Percentiles rank a stretch among this genome's conserved stretches.
These are phyloP conservation scores for Trichomonas tenax DNA, from an alignment of 208 protist genomes.

Conservation along the genomic window DNA sequence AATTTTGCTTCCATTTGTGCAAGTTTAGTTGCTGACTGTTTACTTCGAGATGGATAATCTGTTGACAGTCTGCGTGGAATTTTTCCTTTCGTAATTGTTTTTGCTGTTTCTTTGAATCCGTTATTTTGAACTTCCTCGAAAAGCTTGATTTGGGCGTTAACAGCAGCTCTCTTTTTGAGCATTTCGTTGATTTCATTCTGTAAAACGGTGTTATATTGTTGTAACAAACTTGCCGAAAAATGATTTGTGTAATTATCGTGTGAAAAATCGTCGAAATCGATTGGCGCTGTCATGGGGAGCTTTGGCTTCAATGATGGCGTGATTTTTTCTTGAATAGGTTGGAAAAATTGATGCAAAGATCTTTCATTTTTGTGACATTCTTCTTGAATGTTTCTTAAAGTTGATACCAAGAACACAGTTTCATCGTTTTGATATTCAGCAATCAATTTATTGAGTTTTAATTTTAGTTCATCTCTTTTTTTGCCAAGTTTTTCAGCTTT, in stretches of 20 bases:
- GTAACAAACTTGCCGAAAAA: not conserved
- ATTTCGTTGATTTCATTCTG: not conserved
- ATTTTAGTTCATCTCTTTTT: not conserved
- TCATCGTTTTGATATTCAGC: not conserved
- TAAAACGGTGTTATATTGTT: not conserved
- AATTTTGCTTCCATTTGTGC: not conserved
- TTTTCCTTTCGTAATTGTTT: not conserved
- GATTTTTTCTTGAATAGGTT: not conserved
- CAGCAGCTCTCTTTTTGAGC: not conserved
- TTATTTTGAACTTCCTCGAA: not conserved
- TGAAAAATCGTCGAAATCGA: not conserved
- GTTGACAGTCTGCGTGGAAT: not conserved
- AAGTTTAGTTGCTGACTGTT: not conserved
- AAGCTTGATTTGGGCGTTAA: not conserved
- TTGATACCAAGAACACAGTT: not conserved
- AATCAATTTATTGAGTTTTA: not conserved
- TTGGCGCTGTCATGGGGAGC: not conserved
- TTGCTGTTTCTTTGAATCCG: not conserved
- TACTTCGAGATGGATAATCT: not conserved
- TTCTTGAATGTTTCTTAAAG: not conserved
- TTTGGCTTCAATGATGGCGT: not conserved
- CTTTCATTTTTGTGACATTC: not conserved
- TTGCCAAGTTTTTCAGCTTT: not conserved
- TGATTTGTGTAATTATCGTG: not conserved
- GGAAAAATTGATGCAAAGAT: not conserved